phyloP scores from a whole-genome alignment of 1,139 yeast genomes.

The Schwanniomyces etchellsii region DNA sequence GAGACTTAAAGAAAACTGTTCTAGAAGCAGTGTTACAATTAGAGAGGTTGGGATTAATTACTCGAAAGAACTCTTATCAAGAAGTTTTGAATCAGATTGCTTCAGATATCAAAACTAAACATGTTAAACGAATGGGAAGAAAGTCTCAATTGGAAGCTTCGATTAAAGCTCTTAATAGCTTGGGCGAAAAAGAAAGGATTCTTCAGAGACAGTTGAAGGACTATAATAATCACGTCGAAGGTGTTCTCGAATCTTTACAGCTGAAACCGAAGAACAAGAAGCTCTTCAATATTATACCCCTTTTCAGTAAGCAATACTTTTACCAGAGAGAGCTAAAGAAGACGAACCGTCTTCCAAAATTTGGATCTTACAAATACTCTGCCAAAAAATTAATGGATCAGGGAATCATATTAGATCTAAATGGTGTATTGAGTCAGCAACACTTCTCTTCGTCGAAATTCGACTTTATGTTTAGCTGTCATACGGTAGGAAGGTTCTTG shows the following conservation, averaged over 20 bases:
- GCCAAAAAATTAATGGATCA: constrained; percentile 73
- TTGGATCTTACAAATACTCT: constrained; percentile 80
- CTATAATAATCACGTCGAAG: constrained; percentile 66
- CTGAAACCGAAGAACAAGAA: constrained; percentile 47
- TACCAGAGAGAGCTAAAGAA: constrained; percentile 68
- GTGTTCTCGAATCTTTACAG: constrained; percentile 59
- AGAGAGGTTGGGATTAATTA: constrained; percentile 62
- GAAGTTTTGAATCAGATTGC: constrained; percentile 79
- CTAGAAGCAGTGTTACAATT: constrained; percentile 72
- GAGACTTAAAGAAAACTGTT: constrained; percentile 72
- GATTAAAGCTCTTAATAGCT: constrained; percentile 50
- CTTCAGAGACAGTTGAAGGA: constrained; percentile 58
- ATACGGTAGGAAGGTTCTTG: constrained; percentile 64
- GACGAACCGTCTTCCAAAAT: constrained; percentile 64
- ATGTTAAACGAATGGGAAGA: constrained; percentile 59
- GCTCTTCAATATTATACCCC: constrained; percentile 49
- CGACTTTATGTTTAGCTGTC: constrained; percentile 72
- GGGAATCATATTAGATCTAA: constrained; percentile 58
- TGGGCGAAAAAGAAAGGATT: constrained; percentile 57
- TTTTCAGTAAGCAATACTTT: constrained; percentile 75
- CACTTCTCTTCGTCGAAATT: constrained; percentile 55
- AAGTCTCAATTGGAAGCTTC: constrained; percentile 59
- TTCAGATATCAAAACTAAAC: constrained; percentile 74
- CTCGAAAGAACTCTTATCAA: constrained; percentile 72
- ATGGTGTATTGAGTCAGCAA: constrained; percentile 39